Evolutionary conservation across 805 yeast species (phyloP).

Genomic region (Kazachstania bromeliacearum): DNA sequence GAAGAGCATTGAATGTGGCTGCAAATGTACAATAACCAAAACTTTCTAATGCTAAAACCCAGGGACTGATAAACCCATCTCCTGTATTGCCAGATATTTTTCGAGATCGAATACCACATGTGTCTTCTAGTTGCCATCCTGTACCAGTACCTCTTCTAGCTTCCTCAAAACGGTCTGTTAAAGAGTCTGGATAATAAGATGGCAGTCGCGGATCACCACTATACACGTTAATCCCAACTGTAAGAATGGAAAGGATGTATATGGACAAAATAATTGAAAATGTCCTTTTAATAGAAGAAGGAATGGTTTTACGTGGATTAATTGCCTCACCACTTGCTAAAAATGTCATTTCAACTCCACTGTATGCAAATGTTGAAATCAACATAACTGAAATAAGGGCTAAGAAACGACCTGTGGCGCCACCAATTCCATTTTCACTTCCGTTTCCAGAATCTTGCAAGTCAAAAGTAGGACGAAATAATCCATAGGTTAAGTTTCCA

Average conservation of each 20-base stretch:
- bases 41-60: constrained; percentile 46
- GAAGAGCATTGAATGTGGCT: constrained; percentile 41
- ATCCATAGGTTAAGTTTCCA: constrained; percentile 47
- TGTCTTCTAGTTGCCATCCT: constrained; percentile 56
- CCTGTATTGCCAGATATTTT: constrained; percentile 34
- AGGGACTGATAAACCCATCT: constrained; percentile 46
- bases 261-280: constrained; percentile 61
- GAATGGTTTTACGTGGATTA: constrained; percentile 67
- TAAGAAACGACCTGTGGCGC: constrained; percentile 50
- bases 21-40: constrained; percentile 45
- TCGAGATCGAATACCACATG: constrained; percentile 58
- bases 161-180: constrained; percentile 9
- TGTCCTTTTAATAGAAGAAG: constrained; percentile 65
- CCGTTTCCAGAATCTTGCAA: constrained; percentile 52
- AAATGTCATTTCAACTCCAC: constrained; percentile 76
- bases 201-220: constrained; percentile 69
- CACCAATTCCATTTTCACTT: constrained; percentile 47
- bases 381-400: constrained; percentile 52
- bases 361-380: constrained; percentile 64
- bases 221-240: constrained; percentile 63
- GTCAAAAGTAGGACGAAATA: constrained; percentile 66
- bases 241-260: constrained; percentile 56
- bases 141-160: constrained; percentile 12
- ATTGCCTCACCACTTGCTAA: constrained; percentile 82
- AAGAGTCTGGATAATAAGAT: constrained; percentile 35